phyloP scores from a whole-genome alignment of 768 basidiomycete genomes.

The Boletus speciosus region DNA sequence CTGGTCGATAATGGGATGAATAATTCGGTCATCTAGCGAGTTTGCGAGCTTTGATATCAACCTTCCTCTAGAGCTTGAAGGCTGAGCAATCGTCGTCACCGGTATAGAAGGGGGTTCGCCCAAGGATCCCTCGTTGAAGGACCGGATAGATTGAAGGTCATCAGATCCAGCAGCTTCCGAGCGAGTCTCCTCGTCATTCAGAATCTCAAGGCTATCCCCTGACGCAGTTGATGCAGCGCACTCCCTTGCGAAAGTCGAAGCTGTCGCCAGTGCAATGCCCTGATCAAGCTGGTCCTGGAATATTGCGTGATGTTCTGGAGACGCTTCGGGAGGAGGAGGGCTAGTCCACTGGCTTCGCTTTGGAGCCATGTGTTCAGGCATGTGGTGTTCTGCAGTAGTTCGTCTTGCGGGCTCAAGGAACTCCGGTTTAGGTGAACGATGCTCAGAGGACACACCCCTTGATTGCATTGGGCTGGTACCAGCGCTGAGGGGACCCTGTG shows the following conservation, averaged over 20 bases:
- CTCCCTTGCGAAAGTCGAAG: conserved; percentile 58
- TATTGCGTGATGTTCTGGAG: conserved; percentile 58
- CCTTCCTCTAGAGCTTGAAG: conserved; percentile 26
- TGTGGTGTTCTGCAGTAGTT: conserved; percentile 30
- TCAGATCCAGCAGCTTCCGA: conserved; percentile 63
- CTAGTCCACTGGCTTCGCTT: conserved; percentile 81
- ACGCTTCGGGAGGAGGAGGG: conserved; percentile 75
- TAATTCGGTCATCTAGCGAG: conserved; percentile 1
- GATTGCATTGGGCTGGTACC: conserved; percentile 59
- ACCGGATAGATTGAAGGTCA: conserved; percentile 65
- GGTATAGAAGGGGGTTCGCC: conserved; percentile 13
- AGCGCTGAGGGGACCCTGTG: conserved; percentile 69
- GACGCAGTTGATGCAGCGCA: conserved; percentile 49
- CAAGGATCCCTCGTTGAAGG: conserved; percentile 53
- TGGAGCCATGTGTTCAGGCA: conserved; percentile 77
- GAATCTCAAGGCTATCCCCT: conserved; percentile 54
- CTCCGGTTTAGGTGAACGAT: conserved; percentile 49
- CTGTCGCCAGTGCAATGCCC: conserved; percentile 65
- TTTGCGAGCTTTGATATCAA: conserved; percentile 14
- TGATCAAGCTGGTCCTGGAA: conserved; percentile 68
- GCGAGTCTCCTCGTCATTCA: conserved; percentile 62
- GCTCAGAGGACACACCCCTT: conserved; percentile 40
- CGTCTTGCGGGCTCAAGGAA: conserved; percentile 44
- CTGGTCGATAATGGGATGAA: conserved; percentile 1
- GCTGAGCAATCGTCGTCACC: conserved; percentile 4